These are phyloP conservation scores for Populus ilicifolia DNA, from an alignment of 345 rosid genomes.

Conservation along the genomic window DNA sequence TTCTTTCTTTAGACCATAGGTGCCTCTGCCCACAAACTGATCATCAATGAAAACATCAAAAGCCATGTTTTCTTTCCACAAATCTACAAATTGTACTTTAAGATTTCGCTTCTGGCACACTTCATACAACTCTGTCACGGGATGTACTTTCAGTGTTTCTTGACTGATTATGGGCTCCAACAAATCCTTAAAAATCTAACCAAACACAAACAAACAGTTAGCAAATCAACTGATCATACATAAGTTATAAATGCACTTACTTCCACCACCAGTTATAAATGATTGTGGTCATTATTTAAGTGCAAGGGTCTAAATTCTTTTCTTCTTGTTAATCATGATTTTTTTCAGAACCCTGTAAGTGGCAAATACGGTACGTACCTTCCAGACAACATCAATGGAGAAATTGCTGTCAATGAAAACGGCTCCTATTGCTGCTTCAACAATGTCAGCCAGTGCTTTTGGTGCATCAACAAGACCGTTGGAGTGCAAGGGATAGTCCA, in stretches of 20 bases:
- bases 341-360: background rate
- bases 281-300: too few species aligned
- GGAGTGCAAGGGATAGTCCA: slow-evolving; percentile 51
- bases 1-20: slow-evolving; percentile 40
- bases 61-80: slow-evolving; percentile 34
- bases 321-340: too few species aligned
- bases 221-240: too few species aligned
- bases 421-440: slow-evolving; percentile 58
- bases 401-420: slow-evolving; percentile 40
- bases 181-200: slow-evolving; percentile 46
- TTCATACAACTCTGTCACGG: slow-evolving; percentile 48
- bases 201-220: background rate
- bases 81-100: slow-evolving; percentile 41
- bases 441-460: slow-evolving; percentile 56
- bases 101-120: slow-evolving; percentile 53
- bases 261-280: too few species aligned
- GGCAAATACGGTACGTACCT: slow-evolving; percentile 27
- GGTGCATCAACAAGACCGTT: slow-evolving; percentile 51
- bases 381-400: slow-evolving; percentile 38
- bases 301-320: too few species aligned
- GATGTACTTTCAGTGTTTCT: slow-evolving; percentile 38
- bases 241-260: too few species aligned
- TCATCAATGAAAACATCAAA: slow-evolving; percentile 39
- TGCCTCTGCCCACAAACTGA: slow-evolving; percentile 37
- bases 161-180: slow-evolving; percentile 51